Evolutionary conservation across 108 stramenopile genomes (phyloP).

Genomic region (Nitzschia putrida): DNA sequence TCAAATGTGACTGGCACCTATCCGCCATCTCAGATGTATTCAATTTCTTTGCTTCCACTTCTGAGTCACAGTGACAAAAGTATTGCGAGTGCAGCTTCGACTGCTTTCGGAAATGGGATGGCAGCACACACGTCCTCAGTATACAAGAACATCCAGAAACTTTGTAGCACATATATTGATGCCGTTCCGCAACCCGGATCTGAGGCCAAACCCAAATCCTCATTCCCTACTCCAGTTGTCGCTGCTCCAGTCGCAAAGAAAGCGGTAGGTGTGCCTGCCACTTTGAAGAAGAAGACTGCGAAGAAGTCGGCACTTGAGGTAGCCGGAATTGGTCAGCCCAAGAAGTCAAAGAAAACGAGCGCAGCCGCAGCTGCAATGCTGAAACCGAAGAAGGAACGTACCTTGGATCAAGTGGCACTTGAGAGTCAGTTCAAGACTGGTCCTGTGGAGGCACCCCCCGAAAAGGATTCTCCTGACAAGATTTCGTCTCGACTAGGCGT

Average conservation of each 20-base stretch:
- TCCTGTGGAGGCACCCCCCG: slow-evolving; percentile 41
- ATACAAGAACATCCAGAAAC: slow-evolving; percentile 61
- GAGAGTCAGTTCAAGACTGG: slow-evolving; percentile 67
- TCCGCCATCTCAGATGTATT: slow-evolving; percentile 80
- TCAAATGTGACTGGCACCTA: slow-evolving; percentile 23
- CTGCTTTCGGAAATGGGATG: slow-evolving; percentile 65
- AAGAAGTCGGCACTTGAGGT: slow-evolving; percentile 47
- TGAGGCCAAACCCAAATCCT: slow-evolving; percentile 34
- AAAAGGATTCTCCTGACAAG: slow-evolving; percentile 75
- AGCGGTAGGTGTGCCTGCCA: slow-evolving; percentile 23
- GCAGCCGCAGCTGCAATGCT: slow-evolving; percentile 57
- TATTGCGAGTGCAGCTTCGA: slow-evolving; percentile 71
- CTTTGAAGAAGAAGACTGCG: slow-evolving; percentile 57
- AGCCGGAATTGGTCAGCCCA: slow-evolving; percentile 69
- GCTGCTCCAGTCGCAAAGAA: slow-evolving; percentile 35
- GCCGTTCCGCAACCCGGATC: slow-evolving; percentile 54
- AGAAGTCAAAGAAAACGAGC: slow-evolving; percentile 56
- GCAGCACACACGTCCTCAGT: slow-evolving; percentile 65
- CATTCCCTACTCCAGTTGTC: neutral
- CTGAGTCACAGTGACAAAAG: slow-evolving; percentile 57
- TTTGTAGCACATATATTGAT: slow-evolving; percentile 72
- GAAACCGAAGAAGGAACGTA: slow-evolving; percentile 76
- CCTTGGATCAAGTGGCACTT: slow-evolving; percentile 60
- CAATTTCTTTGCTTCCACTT: slow-evolving; percentile 77
- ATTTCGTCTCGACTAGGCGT: slow-evolving; percentile 67